Evolutionary conservation across 2,329 filamentous ascomycete genomes (phyloP).

Genomic region (Tolypocladium amazonense): DNA sequence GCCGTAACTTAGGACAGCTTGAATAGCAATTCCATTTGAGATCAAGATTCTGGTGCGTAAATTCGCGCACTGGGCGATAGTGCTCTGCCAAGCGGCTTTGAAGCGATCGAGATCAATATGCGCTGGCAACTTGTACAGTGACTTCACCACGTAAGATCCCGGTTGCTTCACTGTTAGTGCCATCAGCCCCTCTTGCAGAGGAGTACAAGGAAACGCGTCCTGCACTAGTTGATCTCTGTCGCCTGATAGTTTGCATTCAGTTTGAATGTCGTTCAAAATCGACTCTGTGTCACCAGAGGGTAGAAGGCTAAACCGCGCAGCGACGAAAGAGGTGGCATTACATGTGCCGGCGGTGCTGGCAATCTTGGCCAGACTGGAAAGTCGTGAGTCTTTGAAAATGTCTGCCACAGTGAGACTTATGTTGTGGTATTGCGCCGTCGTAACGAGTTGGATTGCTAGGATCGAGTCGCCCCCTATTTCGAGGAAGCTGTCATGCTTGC

Average conservation of each 20-base stretch:
- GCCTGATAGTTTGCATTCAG: neutral
- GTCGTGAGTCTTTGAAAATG: neutral
- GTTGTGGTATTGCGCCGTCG: neutral
- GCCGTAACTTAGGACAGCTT: too few species aligned
- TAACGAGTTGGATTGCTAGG: neutral
- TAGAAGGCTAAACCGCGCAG: neutral
- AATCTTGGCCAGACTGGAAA: neutral
- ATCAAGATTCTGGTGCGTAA: neutral
- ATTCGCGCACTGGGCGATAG: neutral
- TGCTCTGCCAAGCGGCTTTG: neutral
- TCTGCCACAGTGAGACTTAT: neutral
- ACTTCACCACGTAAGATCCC: neutral
- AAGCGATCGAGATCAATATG: neutral
- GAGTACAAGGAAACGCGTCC: neutral
- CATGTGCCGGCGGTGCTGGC: neutral
- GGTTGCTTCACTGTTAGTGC: neutral
- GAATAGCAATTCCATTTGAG: neutral
- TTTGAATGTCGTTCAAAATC: neutral
- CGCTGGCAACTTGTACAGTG: neutral
- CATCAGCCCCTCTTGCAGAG: neutral
- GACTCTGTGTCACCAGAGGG: neutral
- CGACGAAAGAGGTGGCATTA: neutral
- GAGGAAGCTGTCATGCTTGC: neutral
- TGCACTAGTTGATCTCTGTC: neutral
- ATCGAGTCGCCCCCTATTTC: neutral